Evolutionary conservation across 2,329 filamentous ascomycete genomes (phyloP), one percentile per base, ranked within the genome.

Genomic region (Tolypocladium capitatum): DNA sequence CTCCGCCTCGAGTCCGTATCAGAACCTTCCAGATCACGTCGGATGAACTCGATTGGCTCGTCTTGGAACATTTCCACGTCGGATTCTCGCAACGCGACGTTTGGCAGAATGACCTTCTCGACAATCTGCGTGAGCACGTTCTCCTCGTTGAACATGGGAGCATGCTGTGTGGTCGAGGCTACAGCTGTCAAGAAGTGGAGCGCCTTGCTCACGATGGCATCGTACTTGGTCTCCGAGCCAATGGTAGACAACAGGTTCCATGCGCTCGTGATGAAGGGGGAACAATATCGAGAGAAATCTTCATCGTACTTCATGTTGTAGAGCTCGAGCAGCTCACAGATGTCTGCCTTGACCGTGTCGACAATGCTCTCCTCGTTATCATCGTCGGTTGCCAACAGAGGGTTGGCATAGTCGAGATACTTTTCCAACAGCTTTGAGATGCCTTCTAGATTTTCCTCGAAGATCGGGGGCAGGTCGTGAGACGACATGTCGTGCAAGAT

Each of bases 31-130:
- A 98, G 73, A 65, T 98, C 92, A 58, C 89, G 80, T 53, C 92
- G 80, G 60, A 98, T 98, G 62, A 94, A 98, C 65, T 98, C 92
- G 55, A 98, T 98, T 0, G 92, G 92, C 69, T 98, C 94, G 62
- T 98, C 94, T 63, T 98, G 92, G 57, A 98, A 97, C 55, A 95
- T 76, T 64, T 98, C 92, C 47, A 95, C 78, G 55, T 98, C 94
- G 0, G 90, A 92, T 59, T 96, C 92, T 55, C 94, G 81, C 51
- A 98, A 71, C 16, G 85, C 84, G 49, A 98, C 80, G 59, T 98
- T 98, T 10, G 92, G 91, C 53, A 98, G 69, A 48, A 98, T 86
- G 49, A 97, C 92, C 68, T 95, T 95, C 64, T 97, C 89, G 10
- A 96, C 86, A 46, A 98, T 86, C 63, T 95, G 85, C 18, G 81